Evolutionary conservation across 345 rosid genomes (phyloP).

Genomic region (Melaleuca quinquenervia): DNA sequence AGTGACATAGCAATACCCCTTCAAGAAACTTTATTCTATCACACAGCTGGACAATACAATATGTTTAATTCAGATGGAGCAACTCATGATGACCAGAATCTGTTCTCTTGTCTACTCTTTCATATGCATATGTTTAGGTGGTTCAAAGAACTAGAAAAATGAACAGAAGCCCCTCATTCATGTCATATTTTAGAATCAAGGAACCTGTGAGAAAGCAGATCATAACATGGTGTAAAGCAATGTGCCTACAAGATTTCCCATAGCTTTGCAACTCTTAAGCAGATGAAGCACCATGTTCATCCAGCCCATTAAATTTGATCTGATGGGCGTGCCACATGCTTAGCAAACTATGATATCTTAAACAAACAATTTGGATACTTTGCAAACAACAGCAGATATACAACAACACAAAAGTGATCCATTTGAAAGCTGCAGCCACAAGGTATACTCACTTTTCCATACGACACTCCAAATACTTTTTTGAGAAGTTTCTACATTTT

Average conservation of each 20-base stretch:
- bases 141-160: not conserved
- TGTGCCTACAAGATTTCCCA: not conserved
- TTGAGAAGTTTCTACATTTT: slow-evolving; percentile 60
- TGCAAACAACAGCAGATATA: not conserved
- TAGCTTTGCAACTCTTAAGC: not conserved
- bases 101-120: not conserved
- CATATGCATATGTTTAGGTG: not conserved
- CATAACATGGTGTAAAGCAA: not conserved
- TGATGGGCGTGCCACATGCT: not conserved
- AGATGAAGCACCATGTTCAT: not conserved
- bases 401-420: not conserved
- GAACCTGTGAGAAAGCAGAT: not conserved
- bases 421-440: not conserved
- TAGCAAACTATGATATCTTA: not conserved
- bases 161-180: not conserved
- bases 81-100: not conserved
- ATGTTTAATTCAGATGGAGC: not conserved
- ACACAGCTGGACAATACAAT: not conserved
- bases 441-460: slow-evolving; percentile 67
- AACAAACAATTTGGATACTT: not conserved
- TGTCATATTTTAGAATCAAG: not conserved
- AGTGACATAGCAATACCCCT: not conserved
- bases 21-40: not conserved
- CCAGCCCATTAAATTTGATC: not conserved
- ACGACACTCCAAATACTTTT: slow-evolving; percentile 79